These are phyloP conservation scores for Nannochloropsis salina DNA, from an alignment of 108 stramenopile species.

Conservation along the genomic window DNA sequence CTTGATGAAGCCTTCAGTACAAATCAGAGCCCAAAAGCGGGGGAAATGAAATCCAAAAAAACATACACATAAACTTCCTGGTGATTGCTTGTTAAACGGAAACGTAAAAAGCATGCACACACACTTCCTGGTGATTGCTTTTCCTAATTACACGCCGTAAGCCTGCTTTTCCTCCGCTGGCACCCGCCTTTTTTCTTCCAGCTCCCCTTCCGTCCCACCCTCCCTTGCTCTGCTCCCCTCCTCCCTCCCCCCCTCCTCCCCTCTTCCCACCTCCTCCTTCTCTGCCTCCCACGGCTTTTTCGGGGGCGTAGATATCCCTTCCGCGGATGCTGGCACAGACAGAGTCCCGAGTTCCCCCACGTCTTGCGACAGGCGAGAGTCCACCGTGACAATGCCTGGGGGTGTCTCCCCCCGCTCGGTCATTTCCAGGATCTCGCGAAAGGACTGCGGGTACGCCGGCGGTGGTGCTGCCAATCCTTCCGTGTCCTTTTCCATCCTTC, in stretches of 20 bases:
- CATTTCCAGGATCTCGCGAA: conserved; percentile 7
- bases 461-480: background rate
- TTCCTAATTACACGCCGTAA: no score
- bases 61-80: no score
- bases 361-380: background rate
- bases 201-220: background rate
- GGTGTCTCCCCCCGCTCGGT: background rate
- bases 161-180: no score
- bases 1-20: no score
- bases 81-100: no score
- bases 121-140: no score
- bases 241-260: background rate
- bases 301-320: background rate
- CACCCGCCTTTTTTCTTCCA: background rate
- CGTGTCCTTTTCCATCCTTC: background rate
- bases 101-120: no score
- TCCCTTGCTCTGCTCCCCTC: background rate
- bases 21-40: no score
- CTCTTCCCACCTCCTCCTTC: background rate
- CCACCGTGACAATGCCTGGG: background rate
- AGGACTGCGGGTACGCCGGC: background rate
- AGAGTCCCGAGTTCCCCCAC: background rate
- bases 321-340: background rate
- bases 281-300: conserved; percentile 14
- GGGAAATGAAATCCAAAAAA: no score